phyloP scores from a whole-genome alignment of 2,329 filamentous ascomycete genomes.

The Botrytis sinoallii region DNA sequence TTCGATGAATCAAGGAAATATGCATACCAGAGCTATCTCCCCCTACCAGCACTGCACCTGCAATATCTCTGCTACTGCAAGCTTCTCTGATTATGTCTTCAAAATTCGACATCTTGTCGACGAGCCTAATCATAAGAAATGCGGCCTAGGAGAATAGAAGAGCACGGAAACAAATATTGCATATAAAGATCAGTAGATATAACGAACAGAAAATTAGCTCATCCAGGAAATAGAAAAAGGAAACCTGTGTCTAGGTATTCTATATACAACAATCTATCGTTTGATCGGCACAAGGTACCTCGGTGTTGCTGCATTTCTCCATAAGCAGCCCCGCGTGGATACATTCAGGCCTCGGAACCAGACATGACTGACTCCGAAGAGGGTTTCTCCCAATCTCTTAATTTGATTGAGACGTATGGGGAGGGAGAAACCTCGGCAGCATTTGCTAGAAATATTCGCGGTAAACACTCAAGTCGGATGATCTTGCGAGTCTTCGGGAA shows the following conservation, averaged over 20 bases:
- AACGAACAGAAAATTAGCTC: background rate
- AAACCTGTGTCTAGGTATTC: background rate
- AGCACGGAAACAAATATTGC: background rate
- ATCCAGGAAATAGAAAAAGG: background rate
- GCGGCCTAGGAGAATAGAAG: background rate
- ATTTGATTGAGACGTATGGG: background rate
- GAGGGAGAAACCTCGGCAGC: background rate
- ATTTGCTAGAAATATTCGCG: background rate
- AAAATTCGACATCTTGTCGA: slow-evolving; percentile 24
- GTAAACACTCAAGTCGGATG: background rate
- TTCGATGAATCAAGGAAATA: background rate
- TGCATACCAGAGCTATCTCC: slow-evolving; percentile 26
- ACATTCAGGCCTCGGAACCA: background rate
- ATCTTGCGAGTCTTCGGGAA: background rate
- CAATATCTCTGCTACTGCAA: slow-evolving; percentile 25
- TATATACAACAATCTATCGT: background rate
- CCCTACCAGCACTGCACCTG: slow-evolving; percentile 27
- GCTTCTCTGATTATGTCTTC: slow-evolving; percentile 27
- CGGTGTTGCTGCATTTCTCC: background rate
- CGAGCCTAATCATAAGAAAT: background rate
- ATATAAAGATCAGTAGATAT: background rate
- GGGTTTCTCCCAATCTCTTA: background rate
- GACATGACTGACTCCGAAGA: background rate
- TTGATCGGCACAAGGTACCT: background rate
- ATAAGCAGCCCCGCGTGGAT: background rate